Percentiles rank a stretch among this genome's conserved stretches.
Evolutionary conservation across 495 filamentous ascomycete genomes (phyloP).

Genomic region (Neurospora sp.): DNA sequence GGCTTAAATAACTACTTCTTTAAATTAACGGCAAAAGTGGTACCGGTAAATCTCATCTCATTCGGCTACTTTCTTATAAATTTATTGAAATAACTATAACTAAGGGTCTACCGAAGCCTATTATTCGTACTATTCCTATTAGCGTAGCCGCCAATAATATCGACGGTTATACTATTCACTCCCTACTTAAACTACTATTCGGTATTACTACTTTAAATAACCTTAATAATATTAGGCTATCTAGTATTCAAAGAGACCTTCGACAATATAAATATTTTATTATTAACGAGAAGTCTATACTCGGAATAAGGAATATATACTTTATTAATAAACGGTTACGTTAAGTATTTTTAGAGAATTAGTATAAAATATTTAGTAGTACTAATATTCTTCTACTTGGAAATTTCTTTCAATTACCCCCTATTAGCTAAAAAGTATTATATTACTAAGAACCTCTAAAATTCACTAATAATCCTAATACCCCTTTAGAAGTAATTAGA

Average conservation of each 20-base stretch:
- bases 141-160: neutral
- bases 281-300: neutral
- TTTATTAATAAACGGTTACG: neutral
- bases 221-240: neutral
- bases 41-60: neutral
- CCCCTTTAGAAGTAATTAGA: neutral
- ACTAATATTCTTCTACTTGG: neutral
- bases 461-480: neutral
- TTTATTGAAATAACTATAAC: neutral
- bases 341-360: neutral
- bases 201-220: neutral
- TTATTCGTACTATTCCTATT: neutral
- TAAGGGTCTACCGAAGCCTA: accelerated
- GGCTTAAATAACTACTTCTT: too few relatives aligned
- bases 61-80: neutral
- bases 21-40: neutral
- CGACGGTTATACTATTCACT: neutral
- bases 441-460: neutral
- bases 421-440: neutral
- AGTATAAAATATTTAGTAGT: neutral
- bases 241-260: neutral
- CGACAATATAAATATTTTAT: neutral
- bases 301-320: neutral
- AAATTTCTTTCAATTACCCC: neutral
- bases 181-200: neutral